Evolutionary conservation across 768 basidiomycete genomes (phyloP).

Genomic region (Lentinula edodes): DNA sequence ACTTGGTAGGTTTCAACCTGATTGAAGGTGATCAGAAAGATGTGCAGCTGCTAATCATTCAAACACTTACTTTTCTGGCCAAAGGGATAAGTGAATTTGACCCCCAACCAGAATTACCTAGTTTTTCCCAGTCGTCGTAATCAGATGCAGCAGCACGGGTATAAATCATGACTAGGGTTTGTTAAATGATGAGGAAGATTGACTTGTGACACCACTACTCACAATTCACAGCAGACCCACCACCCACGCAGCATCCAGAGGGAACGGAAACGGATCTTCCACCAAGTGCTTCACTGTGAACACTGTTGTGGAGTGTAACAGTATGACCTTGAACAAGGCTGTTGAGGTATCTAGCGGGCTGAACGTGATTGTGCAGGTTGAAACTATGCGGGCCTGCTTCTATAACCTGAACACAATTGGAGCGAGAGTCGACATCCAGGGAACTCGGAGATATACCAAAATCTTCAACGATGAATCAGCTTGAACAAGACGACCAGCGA

Average conservation of each 20-base stretch:
- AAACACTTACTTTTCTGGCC: conserved; percentile 29
- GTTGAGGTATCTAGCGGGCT: conserved; percentile 32
- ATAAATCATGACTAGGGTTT: conserved; percentile 27
- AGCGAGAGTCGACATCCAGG: conserved; percentile 15
- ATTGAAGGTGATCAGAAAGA: neutral
- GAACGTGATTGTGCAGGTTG: conserved; percentile 28
- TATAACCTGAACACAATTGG: conserved; percentile 14
- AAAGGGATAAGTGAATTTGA: conserved; percentile 37
- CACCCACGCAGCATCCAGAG: conserved; percentile 35
- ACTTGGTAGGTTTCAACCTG: conserved; percentile 36
- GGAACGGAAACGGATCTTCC: conserved; percentile 27
- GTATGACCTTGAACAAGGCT: conserved; percentile 30
- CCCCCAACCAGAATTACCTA: conserved; percentile 38
- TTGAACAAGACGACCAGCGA: conserved; percentile 31
- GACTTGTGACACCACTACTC: neutral
- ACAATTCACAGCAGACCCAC: conserved; percentile 46
- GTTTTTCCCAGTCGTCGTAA: conserved; percentile 40
- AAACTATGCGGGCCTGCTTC: conserved; percentile 36
- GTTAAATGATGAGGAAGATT: too few relatives aligned
- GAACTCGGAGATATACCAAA: conserved; percentile 23
- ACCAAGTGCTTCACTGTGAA: conserved; percentile 19
- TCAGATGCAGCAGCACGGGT: conserved; percentile 38
- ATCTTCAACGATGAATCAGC: conserved; percentile 34
- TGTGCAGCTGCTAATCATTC: neutral
- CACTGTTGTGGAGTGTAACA: conserved; percentile 28